These are phyloP conservation scores for Fusarium goolgardi DNA, from an alignment of 2,329 filamentous ascomycete species.

Conservation along the genomic window DNA sequence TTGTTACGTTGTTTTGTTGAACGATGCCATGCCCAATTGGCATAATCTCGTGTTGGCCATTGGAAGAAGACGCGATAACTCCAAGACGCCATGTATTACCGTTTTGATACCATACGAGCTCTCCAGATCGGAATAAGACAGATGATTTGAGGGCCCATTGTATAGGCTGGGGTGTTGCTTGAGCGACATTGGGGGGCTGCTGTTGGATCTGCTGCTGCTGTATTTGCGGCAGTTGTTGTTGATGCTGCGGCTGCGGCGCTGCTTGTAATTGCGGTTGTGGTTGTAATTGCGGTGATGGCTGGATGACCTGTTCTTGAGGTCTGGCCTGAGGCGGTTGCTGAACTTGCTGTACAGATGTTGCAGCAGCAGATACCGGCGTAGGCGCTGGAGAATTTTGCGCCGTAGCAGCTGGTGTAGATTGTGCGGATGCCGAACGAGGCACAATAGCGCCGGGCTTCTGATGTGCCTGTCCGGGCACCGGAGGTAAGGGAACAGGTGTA, in stretches of 20 bases:
- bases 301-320: slow-evolving; percentile 24
- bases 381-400: slow-evolving; percentile 38
- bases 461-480: slow-evolving; percentile 50
- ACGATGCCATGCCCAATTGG: slow-evolving; percentile 56
- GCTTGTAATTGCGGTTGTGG: slow-evolving; percentile 21
- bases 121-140: slow-evolving; percentile 60
- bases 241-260: slow-evolving; percentile 35
- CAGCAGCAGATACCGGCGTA: slow-evolving; percentile 22
- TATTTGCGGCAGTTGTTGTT: slow-evolving; percentile 36
- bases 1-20: slow-evolving; percentile 54
- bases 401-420: slow-evolving; percentile 34
- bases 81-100: slow-evolving; percentile 62
- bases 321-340: slow-evolving; percentile 27
- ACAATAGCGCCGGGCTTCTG: slow-evolving; percentile 49
- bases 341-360: slow-evolving; percentile 24
- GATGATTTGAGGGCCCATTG: slow-evolving; percentile 52
- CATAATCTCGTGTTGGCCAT: slow-evolving; percentile 53
- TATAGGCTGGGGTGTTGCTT: slow-evolving; percentile 32
- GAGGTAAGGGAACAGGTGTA: slow-evolving; percentile 54
- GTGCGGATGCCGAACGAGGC: slow-evolving; percentile 48
- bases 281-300: slow-evolving; percentile 23
- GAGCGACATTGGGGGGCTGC: slow-evolving; percentile 38
- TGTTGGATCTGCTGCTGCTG: slow-evolving; percentile 38
- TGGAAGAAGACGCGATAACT: slow-evolving; percentile 53
- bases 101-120: slow-evolving; percentile 64